A percentile compares a stretch with the other conserved stretches of the same genome.
Evolutionary conservation across 2,329 filamentous ascomycete genomes (phyloP).

Genomic region (Fusarium chaquense): DNA sequence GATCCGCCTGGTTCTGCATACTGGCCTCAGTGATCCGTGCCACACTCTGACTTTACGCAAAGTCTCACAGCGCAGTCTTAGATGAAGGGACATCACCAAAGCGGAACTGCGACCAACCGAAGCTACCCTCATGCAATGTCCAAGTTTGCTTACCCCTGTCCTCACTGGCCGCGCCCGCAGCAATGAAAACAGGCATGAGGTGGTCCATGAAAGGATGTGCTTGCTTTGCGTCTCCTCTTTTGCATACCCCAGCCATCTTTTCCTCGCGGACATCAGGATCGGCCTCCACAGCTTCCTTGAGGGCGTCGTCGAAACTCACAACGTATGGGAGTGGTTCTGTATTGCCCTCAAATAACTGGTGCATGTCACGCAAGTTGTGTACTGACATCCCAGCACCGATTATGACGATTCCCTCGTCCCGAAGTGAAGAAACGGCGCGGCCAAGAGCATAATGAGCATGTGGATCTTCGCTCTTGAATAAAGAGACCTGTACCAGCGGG

Average conservation of each 20-base stretch:
- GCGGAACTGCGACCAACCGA: constrained; percentile 62
- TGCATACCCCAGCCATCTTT: constrained; percentile 55
- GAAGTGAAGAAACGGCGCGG: constrained; percentile 71
- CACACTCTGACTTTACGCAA: constrained; percentile 14
- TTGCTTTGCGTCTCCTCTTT: constrained; percentile 59
- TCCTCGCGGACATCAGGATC: constrained; percentile 54
- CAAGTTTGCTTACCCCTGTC: constrained; percentile 58
- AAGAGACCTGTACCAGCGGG: constrained; percentile 78
- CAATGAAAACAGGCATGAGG: constrained; percentile 62
- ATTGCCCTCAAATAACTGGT: constrained; percentile 51
- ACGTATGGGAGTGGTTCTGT: constrained; percentile 66
- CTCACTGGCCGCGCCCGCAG: constrained; percentile 59
- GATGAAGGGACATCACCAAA: constrained; percentile 55
- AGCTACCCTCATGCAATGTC: constrained; percentile 59
- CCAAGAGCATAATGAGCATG: constrained; percentile 76
- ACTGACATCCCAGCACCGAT: constrained; percentile 81
- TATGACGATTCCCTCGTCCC: constrained; percentile 75
- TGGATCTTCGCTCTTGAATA: constrained; percentile 74
- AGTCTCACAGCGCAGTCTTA: constrained; percentile 8
- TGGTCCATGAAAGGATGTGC: constrained; percentile 65
- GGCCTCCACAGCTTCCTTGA: constrained; percentile 73
- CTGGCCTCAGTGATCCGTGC: background rate
- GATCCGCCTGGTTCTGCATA: background rate
- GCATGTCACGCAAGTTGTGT: constrained; percentile 72
- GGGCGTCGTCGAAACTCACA: constrained; percentile 73